Evolutionary conservation across 768 basidiomycete species (phyloP).

Genomic region (Lactarius trivialis): DNA sequence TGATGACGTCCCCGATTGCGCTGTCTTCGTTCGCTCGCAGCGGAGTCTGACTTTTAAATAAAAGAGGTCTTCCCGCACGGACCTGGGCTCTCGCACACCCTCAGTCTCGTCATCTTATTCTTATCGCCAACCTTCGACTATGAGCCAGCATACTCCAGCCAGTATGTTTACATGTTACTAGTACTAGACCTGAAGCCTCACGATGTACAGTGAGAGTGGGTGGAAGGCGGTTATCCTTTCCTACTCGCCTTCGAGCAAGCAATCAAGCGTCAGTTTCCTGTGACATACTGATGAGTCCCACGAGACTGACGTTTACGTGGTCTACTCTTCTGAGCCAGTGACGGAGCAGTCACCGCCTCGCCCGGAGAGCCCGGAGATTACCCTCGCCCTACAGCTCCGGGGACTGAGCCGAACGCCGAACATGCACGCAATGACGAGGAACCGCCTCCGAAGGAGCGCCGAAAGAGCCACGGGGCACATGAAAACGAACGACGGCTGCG

Average conservation of each 20-base stretch:
- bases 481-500: slow-evolving; percentile 21
- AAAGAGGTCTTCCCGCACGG: not conserved
- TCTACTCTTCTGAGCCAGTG: slow-evolving; percentile 3
- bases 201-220: slow-evolving; percentile 18
- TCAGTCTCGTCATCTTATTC: not conserved
- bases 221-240: slow-evolving; percentile 22
- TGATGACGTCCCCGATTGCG: no score
- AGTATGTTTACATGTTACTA: slow-evolving; percentile 10
- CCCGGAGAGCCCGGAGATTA: slow-evolving; percentile 23
- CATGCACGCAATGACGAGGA: slow-evolving; percentile 18
- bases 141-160: slow-evolving; percentile 22
- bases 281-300: not conserved
- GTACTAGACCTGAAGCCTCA: not conserved
- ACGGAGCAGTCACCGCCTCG: slow-evolving; percentile 5
- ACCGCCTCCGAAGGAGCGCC: slow-evolving; percentile 16
- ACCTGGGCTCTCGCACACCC: not conserved
- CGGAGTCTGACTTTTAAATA: no score
- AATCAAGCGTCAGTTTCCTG: slow-evolving; percentile 12
- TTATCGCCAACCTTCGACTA: not conserved
- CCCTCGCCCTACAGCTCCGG: slow-evolving; percentile 20
- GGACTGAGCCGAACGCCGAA: slow-evolving; percentile 6
- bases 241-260: slow-evolving; percentile 11
- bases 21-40: no score
- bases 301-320: not conserved
- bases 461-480: slow-evolving; percentile 15